Conservation (phyloP, 2,329 filamentous ascomycete genomes). For the Cordyceps javanica region DNA sequence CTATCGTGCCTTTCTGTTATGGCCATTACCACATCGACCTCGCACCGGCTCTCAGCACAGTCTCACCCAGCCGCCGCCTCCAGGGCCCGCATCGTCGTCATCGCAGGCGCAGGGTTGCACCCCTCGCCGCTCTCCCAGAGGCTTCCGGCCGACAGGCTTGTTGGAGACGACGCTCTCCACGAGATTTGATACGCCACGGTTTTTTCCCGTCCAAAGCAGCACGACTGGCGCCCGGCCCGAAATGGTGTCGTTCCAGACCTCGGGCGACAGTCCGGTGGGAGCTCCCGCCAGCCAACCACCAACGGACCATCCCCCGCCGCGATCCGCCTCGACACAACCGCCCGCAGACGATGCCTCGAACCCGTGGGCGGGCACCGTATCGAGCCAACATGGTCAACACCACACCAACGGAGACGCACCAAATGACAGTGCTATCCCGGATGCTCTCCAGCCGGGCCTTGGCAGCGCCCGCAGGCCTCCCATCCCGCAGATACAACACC, state of each 20-base stretch:
- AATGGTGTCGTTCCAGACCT: slow-evolving; percentile 12
- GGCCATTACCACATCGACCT: background rate
- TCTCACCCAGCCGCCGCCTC: background rate
- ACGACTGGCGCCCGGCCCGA: background rate
- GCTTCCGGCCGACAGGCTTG: too few species aligned
- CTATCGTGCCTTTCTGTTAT: background rate
- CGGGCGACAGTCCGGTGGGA: background rate
- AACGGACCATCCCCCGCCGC: background rate
- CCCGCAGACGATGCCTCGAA: background rate
- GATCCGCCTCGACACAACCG: background rate
- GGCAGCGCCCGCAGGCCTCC: background rate
- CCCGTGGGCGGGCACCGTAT: background rate
- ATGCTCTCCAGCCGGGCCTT: background rate
- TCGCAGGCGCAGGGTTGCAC: background rate
- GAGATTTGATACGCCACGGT: background rate
- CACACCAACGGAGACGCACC: background rate
- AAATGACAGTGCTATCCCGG: background rate
- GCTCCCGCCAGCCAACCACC: background rate
- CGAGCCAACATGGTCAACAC: background rate
- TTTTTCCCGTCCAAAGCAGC: background rate
- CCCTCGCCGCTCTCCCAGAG: background rate
- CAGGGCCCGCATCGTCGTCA: background rate
- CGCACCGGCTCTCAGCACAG: background rate
- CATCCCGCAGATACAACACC: background rate
- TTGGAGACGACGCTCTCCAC: background rate